Base-by-base conservation (phyloP, 257 asterid species). In the Cynanchum wilfordii region DNA sequence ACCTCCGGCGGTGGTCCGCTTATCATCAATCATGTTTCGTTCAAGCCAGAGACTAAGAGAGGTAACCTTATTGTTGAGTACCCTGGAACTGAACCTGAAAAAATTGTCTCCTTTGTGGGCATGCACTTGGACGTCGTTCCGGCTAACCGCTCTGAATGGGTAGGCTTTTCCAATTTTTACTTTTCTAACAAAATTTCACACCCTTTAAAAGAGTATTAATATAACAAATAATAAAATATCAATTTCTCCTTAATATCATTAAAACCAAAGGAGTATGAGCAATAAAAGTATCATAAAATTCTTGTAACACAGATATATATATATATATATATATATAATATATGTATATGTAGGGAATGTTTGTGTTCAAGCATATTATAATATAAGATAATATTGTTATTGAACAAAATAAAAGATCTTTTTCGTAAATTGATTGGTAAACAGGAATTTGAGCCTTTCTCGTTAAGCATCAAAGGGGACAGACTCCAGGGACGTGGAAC, bases 101-200 rank as follows among this genome's bases (percentile, higher is more conserved):
- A 86, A 70, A 55, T 89, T 77, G 45, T 93, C 78, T 93, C 98
- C 7, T 93, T 93, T 70, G 98, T 93, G 11, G 98, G 98, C 24
- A 93, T 93, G 97, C 98, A 93, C 72, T 91, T 93, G 98, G 98
- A 91, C 80, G 98, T 93, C 52, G 97, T 93, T 76, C 89, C 98
- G 50, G 97, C 98, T 7, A 89, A 87, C 66, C 96, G 91, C 73
- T 77, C 85, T 62, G 96, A 91, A 73, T 93, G 98, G 98, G 98
- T 93, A 75, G 49, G 75, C 67, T 33, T 30, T 30, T 30, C 33
- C 38, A 33, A 33, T 33, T 33, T 33, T 30, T 30, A 30, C n/a
- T n/a, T n/a, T n/a, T n/a, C n/a, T n/a, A n/a, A n/a, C n/a, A n/a
- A n/a, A n/a, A n/a, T n/a, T n/a, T n/a, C n/a, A n/a, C n/a, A n/a